These are phyloP conservation scores for Zalerion maritima DNA, from an alignment of 495 filamentous ascomycete species.

Conservation along the genomic window DNA sequence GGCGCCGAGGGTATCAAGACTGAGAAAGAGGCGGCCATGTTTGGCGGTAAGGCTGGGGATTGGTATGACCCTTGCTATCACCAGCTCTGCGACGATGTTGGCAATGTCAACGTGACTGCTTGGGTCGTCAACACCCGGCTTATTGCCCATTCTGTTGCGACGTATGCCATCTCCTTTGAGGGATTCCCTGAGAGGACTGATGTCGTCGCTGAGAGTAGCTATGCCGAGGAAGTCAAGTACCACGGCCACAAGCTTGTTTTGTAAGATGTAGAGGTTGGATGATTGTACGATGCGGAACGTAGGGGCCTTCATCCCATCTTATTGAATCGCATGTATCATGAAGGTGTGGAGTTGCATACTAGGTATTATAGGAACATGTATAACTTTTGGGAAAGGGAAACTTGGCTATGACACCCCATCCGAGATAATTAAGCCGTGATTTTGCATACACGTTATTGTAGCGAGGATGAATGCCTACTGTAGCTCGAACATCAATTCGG, in stretches of 20 bases:
- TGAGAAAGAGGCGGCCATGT: constrained; percentile 31
- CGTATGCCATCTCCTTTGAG: constrained; percentile 35
- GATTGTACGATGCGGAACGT: too few relatives aligned
- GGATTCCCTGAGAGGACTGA: constrained; percentile 33
- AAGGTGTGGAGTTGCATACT: too few relatives aligned
- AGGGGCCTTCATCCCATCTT: too few relatives aligned
- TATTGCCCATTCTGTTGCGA: constrained; percentile 39
- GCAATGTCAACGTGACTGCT: constrained; percentile 34
- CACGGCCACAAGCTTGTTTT: constrained; percentile 23
- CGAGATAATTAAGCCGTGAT: too few relatives aligned
- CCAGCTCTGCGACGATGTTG: constrained; percentile 35
- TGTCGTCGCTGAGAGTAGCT: constrained; percentile 3
- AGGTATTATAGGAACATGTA: too few relatives aligned
- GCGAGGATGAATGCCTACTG: too few relatives aligned
- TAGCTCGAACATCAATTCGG: too few relatives aligned
- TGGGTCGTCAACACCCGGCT: constrained; percentile 41
- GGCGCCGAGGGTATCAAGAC: constrained; percentile 46
- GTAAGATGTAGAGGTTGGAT: too few relatives aligned
- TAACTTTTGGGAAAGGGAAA: too few relatives aligned
- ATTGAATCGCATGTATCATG: too few relatives aligned
- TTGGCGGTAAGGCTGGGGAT: constrained; percentile 36
- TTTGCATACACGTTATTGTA: too few relatives aligned
- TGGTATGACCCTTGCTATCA: constrained; percentile 44
- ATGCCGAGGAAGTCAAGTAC: constrained; percentile 16
- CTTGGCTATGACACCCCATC: too few relatives aligned